Base-by-base conservation (phyloP, 2,329 filamentous ascomycete genomes). In the Westerdykella sp. region DNA sequence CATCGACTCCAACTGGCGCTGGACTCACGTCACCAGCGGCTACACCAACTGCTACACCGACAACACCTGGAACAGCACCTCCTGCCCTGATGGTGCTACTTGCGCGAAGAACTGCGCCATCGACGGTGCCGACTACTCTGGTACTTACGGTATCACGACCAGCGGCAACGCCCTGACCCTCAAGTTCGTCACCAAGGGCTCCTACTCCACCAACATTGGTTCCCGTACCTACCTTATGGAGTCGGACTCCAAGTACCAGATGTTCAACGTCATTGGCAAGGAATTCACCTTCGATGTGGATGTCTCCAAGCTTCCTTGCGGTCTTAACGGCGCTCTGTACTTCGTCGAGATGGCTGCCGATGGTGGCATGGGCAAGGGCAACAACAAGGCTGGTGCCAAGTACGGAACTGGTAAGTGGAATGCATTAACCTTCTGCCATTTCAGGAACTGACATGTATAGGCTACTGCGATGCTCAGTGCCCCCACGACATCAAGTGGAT, bases 271-370 rank as follows among this genome's bases (percentile, higher is more conserved):
- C 40, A 56, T 68, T 47, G 59, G 60, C 50, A 65, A 69, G 51
- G 66, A 69, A 49, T 69, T 69, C 54, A 67, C 65, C 44, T 67
- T 69, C 47, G 66, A 69, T 28, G 65, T 69, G 21, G 65, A 69
- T 45, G 60, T 84, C 36, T 84, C 81, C 34, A 75, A 76, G 54
- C 70, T 85, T 15, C 76, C 78, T 46, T 87, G 84, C 57, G 84
- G 84, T 47, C 68, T 87, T 46, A 87, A 87, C 66, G 83, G 83
- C 42, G 65, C 63, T 51, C 48, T 65, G 40, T 66, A 65, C 62
- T 63, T 84, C 34, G 71, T 77, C 13, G 69, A 76, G 55, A 84
- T 85, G 80, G 73, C 77, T 10, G 66, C 71, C 10, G 77, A 82
- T 53, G 84, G 84, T 57, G 83, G 80, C 34, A 55, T 73, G 42